Percentiles rank a stretch among this genome's conserved stretches.
Evolutionary conservation across 2,329 filamentous ascomycete genomes (phyloP).

Genomic region (Stachybotrys chlorohalonatus): DNA sequence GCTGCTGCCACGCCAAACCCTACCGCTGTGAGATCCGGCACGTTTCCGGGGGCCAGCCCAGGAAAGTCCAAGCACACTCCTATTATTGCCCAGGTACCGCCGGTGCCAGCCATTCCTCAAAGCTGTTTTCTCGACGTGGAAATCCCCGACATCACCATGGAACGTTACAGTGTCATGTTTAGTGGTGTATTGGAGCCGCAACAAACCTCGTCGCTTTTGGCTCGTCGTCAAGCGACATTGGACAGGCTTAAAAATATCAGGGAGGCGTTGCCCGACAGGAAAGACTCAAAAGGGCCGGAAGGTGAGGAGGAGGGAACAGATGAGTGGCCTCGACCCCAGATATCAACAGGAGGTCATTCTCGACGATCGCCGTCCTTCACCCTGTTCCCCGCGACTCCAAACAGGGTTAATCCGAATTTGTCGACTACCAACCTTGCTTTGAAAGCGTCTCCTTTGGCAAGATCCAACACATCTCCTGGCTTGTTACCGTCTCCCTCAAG

Average conservation of each 20-base stretch:
- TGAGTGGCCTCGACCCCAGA: slow-evolving; percentile 20
- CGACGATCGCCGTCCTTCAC: slow-evolving; percentile 32
- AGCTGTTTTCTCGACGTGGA: slow-evolving; percentile 56
- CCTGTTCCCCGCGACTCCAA: slow-evolving; percentile 31
- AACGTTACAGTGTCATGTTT: slow-evolving; percentile 94
- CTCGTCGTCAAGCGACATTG: slow-evolving; percentile 49
- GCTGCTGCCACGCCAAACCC: slow-evolving; percentile 1
- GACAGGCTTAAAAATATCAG: slow-evolving; percentile 48
- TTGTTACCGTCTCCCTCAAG: slow-evolving; percentile 33
- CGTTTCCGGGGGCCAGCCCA: slow-evolving; percentile 5
- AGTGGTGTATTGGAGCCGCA: slow-evolving; percentile 54
- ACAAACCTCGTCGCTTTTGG: slow-evolving; percentile 31
- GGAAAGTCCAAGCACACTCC: slow-evolving; percentile 30
- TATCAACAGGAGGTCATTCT: slow-evolving; percentile 41
- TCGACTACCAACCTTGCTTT: slow-evolving; percentile 8
- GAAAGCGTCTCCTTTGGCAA: slow-evolving; percentile 28
- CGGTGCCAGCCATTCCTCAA: slow-evolving; percentile 7
- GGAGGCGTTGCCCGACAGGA: slow-evolving; percentile 28
- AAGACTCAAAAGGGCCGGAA: slow-evolving; percentile 18
- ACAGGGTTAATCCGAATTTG: slow-evolving; percentile 3
- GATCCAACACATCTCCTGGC: slow-evolving; percentile 48
- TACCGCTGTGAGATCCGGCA: background rate
- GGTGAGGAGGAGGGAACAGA: background rate
- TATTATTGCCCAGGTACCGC: slow-evolving; percentile 20
- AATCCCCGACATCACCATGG: slow-evolving; percentile 72